These are phyloP conservation scores for Amanita thiersii DNA, from an alignment of 768 basidiomycete species.

Conservation along the genomic window DNA sequence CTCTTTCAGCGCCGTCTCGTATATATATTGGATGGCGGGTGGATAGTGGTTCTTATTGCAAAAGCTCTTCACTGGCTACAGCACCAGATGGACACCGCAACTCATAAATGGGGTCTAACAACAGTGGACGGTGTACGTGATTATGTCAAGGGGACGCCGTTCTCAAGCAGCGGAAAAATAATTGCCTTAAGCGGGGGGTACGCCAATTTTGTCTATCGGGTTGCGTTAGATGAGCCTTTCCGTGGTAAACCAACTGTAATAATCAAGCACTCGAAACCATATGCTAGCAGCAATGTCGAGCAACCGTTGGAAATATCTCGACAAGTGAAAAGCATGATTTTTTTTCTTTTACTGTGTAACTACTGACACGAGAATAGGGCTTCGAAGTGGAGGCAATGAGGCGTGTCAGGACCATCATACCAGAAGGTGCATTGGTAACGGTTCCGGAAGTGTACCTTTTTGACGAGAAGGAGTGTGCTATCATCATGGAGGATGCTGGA, in stretches of 20 bases:
- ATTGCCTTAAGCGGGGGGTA: slow-evolving; percentile 39
- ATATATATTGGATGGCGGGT: too few species aligned
- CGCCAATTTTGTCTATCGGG: not conserved
- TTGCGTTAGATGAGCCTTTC: not conserved
- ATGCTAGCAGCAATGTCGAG: too few species aligned
- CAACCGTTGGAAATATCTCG: too few species aligned
- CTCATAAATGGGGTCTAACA: slow-evolving; percentile 18
- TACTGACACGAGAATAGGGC: too few species aligned
- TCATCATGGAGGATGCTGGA: slow-evolving; percentile 62
- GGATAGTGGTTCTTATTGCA: too few species aligned
- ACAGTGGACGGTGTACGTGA: slow-evolving; percentile 22
- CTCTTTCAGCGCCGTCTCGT: too few species aligned
- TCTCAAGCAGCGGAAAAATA: slow-evolving; percentile 31
- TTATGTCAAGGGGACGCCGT: slow-evolving; percentile 42
- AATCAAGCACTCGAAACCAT: slow-evolving; percentile 49
- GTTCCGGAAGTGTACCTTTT: slow-evolving; percentile 42
- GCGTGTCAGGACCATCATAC: too few species aligned
- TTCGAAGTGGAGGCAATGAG: slow-evolving; percentile 42
- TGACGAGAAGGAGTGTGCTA: slow-evolving; percentile 40
- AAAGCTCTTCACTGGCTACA: too few species aligned
- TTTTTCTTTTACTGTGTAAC: too few species aligned
- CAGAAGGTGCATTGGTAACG: slow-evolving; percentile 28
- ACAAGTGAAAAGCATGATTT: too few species aligned
- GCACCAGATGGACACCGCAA: too few species aligned
- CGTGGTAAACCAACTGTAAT: slow-evolving; percentile 31